A percentile compares a stretch with the other conserved stretches of the same genome.
phyloP scores from a whole-genome alignment of 75 land plant genomes.

The Selaginella tamariscina region DNA sequence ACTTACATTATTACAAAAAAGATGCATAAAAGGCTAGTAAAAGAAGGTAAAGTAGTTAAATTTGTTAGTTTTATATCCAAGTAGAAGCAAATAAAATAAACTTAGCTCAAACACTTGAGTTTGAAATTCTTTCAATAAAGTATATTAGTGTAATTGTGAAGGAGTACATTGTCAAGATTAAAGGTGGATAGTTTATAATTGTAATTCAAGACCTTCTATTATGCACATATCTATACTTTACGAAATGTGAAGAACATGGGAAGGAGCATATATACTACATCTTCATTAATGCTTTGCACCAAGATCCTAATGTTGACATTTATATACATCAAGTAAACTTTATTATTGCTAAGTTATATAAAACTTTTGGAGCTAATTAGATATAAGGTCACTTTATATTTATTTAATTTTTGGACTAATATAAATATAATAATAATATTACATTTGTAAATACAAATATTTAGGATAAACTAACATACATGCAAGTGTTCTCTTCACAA shows the following conservation, averaged over 20 bases:
- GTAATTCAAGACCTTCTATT: background rate
- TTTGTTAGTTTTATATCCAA: background rate
- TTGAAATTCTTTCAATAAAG: background rate
- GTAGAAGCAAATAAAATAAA: background rate
- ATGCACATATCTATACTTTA: background rate
- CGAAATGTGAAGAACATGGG: background rate
- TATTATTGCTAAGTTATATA: background rate
- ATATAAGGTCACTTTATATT: no score
- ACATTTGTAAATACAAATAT: background rate
- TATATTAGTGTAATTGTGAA: background rate
- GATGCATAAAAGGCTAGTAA: no score
- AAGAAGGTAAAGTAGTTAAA: background rate
- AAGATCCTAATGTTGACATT: background rate
- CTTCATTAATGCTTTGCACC: background rate
- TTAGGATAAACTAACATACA: background rate
- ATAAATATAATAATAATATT: background rate
- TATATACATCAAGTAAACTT: background rate
- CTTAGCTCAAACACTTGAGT: background rate
- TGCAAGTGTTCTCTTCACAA: background rate
- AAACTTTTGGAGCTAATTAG: background rate
- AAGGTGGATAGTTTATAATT: background rate
- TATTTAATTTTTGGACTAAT: background rate
- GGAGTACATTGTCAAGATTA: background rate
- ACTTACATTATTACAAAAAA: background rate
- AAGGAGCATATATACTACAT: background rate